phyloP scores from a whole-genome alignment of 495 filamentous ascomycete species.

The Hypoxylon rickii region DNA sequence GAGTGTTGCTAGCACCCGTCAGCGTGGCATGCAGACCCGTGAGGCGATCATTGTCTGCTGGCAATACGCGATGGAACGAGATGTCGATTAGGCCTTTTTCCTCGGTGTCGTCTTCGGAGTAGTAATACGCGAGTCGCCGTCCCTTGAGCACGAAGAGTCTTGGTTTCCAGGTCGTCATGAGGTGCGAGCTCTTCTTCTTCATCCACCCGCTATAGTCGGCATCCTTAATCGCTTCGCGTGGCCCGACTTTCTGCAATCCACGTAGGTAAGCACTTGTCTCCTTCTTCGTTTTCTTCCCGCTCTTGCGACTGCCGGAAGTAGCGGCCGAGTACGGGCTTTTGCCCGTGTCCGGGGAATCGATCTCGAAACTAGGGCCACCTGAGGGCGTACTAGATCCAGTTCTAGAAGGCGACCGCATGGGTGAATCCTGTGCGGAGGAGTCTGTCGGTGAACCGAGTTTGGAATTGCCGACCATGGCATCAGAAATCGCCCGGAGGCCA shows the following conservation, averaged over 20 bases:
- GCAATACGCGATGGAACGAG: conserved; percentile 90
- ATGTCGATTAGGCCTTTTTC: conserved; percentile 98
- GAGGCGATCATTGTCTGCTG: conserved; percentile 89
- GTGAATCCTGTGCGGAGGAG: conserved; percentile 67
- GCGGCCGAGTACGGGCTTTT: conserved; percentile 57
- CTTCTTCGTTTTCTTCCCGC: conserved; percentile 77
- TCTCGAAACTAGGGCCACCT: conserved; percentile 75
- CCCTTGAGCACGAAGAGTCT: conserved; percentile 92
- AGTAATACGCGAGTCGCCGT: conserved; percentile 92
- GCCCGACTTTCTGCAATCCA: conserved; percentile 80
- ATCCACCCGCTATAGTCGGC: conserved; percentile 99
- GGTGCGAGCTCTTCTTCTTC: conserved; percentile 95
- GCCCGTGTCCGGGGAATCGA: conserved; percentile 69
- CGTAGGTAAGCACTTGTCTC: conserved; percentile 91
- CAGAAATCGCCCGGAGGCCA: conserved; percentile 80
- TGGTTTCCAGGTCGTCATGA: conserved; percentile 97
- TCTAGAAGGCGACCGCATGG: conserved; percentile 68
- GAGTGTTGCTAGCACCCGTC: conserved; percentile 80
- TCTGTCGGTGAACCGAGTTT: conserved; percentile 57
- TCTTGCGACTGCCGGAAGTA: conserved; percentile 54
- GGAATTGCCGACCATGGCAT: conserved; percentile 67
- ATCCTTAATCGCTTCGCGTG: conserved; percentile 79
- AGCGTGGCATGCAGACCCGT: conserved; percentile 89
- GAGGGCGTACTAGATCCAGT: conserved; percentile 89
- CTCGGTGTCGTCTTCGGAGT: conserved; percentile 86